Evolutionary conservation across 495 filamentous ascomycete genomes (phyloP).

Genomic region (Neurospora tetrasperma): DNA sequence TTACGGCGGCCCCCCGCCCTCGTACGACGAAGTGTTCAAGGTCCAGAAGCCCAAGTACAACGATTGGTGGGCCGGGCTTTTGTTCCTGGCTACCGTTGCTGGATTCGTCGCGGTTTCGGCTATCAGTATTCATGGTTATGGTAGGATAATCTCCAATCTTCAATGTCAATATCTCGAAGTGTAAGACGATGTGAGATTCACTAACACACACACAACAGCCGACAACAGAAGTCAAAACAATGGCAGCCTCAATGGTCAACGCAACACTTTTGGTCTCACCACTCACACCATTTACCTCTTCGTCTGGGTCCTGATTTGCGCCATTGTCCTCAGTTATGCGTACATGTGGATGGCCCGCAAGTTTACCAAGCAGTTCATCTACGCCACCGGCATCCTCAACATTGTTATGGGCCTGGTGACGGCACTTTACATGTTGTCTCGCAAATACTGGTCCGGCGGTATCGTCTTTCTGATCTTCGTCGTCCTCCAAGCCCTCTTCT

Average conservation of each 20-base stretch:
- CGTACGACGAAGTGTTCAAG: conserved; percentile 72
- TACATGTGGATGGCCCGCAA: conserved; percentile 69
- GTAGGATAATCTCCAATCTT: conserved; percentile 14
- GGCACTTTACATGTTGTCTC: conserved; percentile 60
- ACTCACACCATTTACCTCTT: conserved; percentile 85
- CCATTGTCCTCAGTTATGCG: conserved; percentile 60
- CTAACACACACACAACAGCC: conserved; percentile 13
- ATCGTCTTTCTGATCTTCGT: conserved; percentile 77
- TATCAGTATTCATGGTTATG: conserved; percentile 67
- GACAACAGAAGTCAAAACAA: conserved; percentile 56
- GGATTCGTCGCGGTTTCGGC: conserved; percentile 74
- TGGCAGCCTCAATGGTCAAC: conserved; percentile 62
- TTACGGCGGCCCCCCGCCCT: conserved; percentile 31
- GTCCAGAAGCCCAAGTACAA: conserved; percentile 77
- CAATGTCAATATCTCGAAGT: neutral
- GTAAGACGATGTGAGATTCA: neutral
- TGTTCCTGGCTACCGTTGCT: conserved; percentile 64
- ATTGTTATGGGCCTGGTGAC: conserved; percentile 54
- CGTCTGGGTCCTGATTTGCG: conserved; percentile 59
- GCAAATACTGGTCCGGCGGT: conserved; percentile 67
- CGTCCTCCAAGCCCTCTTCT: conserved; percentile 44
- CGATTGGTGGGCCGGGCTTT: conserved; percentile 75
- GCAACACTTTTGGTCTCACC: conserved; percentile 55
- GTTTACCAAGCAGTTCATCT: conserved; percentile 87
- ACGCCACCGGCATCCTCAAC: conserved; percentile 83